These are phyloP conservation scores for Globisporangium solare DNA, from an alignment of 352 stramenopile genomes.

Conservation along the genomic window DNA sequence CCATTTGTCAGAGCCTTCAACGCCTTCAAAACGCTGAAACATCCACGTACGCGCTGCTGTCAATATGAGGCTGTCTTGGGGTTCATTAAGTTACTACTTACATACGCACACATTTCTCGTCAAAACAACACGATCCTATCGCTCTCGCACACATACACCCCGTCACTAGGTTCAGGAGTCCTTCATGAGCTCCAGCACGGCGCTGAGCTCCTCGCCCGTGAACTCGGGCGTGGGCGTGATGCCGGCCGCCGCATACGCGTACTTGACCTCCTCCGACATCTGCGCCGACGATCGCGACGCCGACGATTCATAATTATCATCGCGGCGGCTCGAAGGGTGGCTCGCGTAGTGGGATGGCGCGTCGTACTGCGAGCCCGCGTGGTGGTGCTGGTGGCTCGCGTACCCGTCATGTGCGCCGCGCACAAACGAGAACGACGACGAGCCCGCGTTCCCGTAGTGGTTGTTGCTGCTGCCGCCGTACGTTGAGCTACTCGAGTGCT, in stretches of 20 bases:
- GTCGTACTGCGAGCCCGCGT: conserved; percentile 8
- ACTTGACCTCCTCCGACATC: conserved; percentile 20
- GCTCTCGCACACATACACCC: not conserved
- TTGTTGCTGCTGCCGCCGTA: conserved; percentile 1
- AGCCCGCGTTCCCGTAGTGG: conserved; percentile 2
- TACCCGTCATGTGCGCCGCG: conserved; percentile 28
- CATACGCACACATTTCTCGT: too few relatives aligned
- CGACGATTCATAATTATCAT: conserved; percentile 28
- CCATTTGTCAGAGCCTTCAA: too few relatives aligned
- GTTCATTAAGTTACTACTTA: too few relatives aligned
- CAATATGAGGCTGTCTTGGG: too few relatives aligned
- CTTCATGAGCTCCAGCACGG: conserved; percentile 46
- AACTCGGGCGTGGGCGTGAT: conserved; percentile 26
- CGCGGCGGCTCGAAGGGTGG: conserved; percentile 21
- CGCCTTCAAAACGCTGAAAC: too few relatives aligned
- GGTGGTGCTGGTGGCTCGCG: conserved; percentile 15
- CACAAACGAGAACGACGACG: conserved; percentile 37
- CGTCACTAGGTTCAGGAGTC: conserved; percentile 22
- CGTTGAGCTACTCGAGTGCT: conserved; percentile 12
- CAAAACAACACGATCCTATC: too few relatives aligned
- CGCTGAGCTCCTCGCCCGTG: conserved; percentile 44
- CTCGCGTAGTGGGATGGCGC: conserved; percentile 4
- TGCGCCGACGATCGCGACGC: conserved; percentile 18
- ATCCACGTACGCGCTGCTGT: too few relatives aligned
- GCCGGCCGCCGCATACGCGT: conserved; percentile 23